Evolutionary conservation across 805 yeast genomes (phyloP).

Genomic region (Candida taoyuanica): DNA sequence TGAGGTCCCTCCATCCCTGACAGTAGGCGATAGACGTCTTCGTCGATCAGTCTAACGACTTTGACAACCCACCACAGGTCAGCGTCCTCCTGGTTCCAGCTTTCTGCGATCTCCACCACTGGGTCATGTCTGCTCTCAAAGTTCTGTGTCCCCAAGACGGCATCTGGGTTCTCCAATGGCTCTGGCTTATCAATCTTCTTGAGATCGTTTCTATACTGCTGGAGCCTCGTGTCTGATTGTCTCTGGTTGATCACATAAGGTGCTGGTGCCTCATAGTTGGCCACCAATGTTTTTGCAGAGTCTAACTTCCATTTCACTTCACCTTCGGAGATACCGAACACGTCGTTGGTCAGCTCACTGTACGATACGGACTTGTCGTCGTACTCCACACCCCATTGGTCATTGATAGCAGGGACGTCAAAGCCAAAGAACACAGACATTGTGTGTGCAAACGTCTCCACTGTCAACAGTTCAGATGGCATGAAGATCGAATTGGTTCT

Average conservation of each 20-base stretch:
- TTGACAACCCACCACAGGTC: conserved; percentile 19
- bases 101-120: conserved; percentile 20
- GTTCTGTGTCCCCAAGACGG: conserved; percentile 10
- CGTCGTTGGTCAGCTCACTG: conserved; percentile 7
- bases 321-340: conserved; percentile 15
- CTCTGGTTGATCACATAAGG: conserved; percentile 18
- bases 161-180: conserved; percentile 6
- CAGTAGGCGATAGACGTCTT: conserved; percentile 4
- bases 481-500: conserved; percentile 3
- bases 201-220: conserved; percentile 10
- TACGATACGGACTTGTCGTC: conserved; percentile 14
- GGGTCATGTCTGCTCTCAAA: conserved; percentile 23
- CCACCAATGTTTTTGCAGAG: conserved; percentile 9
- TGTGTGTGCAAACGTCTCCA: conserved; percentile 7
- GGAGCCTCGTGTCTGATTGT: conserved; percentile 13
- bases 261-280: conserved; percentile 11
- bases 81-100: conserved; percentile 17
- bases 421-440: conserved; percentile 10
- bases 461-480: conserved; percentile 12
- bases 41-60: conserved; percentile 12
- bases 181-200: conserved; percentile 4
- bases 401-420: conserved; percentile 8
- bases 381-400: conserved; percentile 9
- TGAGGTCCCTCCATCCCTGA: conserved; percentile 2
- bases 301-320: conserved; percentile 19